Evolutionary conservation across 1,284 basidiomycete genomes (phyloP), one percentile per base, ranked within the genome.

Genomic region (Ustilago esculenta): DNA sequence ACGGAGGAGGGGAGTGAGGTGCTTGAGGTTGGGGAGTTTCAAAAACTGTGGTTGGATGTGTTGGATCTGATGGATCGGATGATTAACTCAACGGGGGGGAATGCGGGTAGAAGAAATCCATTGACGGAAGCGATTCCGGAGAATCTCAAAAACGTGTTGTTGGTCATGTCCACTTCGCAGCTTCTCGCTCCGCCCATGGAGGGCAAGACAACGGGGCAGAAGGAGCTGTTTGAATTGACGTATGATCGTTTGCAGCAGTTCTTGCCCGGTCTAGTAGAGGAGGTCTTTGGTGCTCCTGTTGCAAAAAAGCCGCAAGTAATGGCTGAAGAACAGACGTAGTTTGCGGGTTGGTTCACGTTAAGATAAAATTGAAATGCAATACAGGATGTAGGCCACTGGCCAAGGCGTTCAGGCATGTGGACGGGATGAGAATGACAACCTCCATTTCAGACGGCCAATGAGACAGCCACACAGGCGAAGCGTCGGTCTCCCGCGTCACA

Each of bases 121-220:
- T 55, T 2, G 66, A 89, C 90, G 77, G 95, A 99, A 82, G 94
- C 94, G 0, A 87, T 97, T 24, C 92, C 92, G 0, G 96, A 99
- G 83, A 94, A 93, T 6, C 86, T 98, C 72, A 98, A 98, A 84
- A 98, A 98, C 81, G 91, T 97, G 29, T 84, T 98, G 21, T 87
- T 98, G 46, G 96, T 98, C 39, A 95, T 98, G 93, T 89, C 94
- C 77, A 91, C 92, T 1, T 89, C 90, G 0, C 87, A 87, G 4
- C 88, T 95, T 51, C 87, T 98, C 3, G 44, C 52, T 3, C 51
- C 65, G 9, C 23, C 41, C 18, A 48, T 4, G 30, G 34, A 25
- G 4, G 56, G 21, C 4, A 46, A 29, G 43, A 46, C 35, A 32
- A 39, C n/a, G 29, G 14, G 43, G 15, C 66, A 72, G 44, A 48